Evolutionary conservation across 1,284 basidiomycete genomes (phyloP).

Genomic region (Ganoderma lingzhi): DNA sequence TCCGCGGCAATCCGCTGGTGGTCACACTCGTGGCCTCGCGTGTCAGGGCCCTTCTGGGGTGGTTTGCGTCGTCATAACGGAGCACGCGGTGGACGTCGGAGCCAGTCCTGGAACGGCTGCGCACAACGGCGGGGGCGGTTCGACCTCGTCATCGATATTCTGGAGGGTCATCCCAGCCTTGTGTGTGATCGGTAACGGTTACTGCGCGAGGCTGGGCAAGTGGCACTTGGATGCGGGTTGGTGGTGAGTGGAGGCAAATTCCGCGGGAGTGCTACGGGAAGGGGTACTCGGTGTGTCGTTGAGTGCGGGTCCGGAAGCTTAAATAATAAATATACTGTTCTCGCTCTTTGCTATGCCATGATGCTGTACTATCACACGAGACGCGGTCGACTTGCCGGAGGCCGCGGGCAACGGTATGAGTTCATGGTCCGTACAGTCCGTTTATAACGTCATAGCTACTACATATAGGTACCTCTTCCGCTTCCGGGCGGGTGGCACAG

Average conservation of each 20-base stretch:
- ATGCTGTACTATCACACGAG: neutral
- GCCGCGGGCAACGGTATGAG: neutral
- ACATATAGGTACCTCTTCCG: neutral
- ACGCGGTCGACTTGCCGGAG: neutral
- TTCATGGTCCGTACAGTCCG: neutral
- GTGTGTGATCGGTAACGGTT: neutral
- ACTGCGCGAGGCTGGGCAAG: neutral
- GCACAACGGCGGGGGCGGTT: neutral
- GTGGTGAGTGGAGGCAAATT: neutral
- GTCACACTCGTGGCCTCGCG: neutral
- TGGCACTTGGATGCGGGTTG: neutral
- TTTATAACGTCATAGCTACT: neutral
- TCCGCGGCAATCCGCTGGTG: slow-evolving; percentile 62
- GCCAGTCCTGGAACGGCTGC: neutral
- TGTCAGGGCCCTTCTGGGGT: neutral
- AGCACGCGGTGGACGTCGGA: neutral
- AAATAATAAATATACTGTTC: neutral
- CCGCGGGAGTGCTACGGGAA: neutral
- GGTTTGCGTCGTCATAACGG: neutral
- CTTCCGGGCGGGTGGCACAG: neutral
- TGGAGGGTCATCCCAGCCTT: neutral
- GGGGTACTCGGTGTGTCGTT: neutral
- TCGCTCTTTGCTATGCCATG: neutral
- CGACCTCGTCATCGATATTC: neutral
- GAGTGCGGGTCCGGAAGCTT: neutral